phyloP scores from a whole-genome alignment of 2,329 filamentous ascomycete genomes.

The Didymella exigua region DNA sequence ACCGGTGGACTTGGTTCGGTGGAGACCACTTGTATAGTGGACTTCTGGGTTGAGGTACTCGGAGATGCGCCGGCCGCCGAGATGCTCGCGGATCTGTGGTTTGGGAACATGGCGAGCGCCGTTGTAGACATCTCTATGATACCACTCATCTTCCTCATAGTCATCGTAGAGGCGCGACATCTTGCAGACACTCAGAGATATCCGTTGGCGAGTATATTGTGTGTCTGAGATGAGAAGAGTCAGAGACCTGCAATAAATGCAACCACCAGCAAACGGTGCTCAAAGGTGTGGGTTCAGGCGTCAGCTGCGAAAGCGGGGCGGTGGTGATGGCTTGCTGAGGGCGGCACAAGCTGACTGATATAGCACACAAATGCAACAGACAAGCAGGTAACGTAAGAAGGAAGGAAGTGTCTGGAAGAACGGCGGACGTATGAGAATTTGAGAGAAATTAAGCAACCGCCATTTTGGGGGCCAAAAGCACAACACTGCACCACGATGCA shows the following conservation, averaged over 20 bases:
- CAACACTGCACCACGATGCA: slow-evolving; percentile 26
- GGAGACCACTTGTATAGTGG: slow-evolving; percentile 42
- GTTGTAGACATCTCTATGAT: slow-evolving; percentile 25
- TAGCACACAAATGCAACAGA: slow-evolving; percentile 16
- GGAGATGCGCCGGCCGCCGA: slow-evolving; percentile 33
- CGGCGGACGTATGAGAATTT: slow-evolving; percentile 29
- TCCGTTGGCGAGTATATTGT: neutral
- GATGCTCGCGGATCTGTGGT: slow-evolving; percentile 21
- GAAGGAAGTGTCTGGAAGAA: slow-evolving; percentile 19
- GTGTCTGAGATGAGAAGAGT: neutral
- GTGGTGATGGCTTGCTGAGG: slow-evolving; percentile 17
- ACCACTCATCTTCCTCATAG: slow-evolving; percentile 39
- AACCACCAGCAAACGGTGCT: slow-evolving; percentile 16
- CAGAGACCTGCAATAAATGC: neutral
- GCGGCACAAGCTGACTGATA: slow-evolving; percentile 34
- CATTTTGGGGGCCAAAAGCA: slow-evolving; percentile 33
- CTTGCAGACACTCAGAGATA: slow-evolving; percentile 1
- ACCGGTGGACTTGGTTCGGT: slow-evolving; percentile 54
- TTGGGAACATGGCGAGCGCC: slow-evolving; percentile 42
- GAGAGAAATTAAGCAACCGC: slow-evolving; percentile 24
- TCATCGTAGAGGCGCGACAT: slow-evolving; percentile 40
- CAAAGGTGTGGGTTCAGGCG: slow-evolving; percentile 22
- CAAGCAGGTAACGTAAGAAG: slow-evolving; percentile 25
- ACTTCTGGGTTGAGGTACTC: slow-evolving; percentile 41
- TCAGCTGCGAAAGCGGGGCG: slow-evolving; percentile 28